Evolutionary conservation across 2,329 filamentous ascomycete species (phyloP), one percentile per base, ranked within the genome.

Genomic region (Penicillium sp.): DNA sequence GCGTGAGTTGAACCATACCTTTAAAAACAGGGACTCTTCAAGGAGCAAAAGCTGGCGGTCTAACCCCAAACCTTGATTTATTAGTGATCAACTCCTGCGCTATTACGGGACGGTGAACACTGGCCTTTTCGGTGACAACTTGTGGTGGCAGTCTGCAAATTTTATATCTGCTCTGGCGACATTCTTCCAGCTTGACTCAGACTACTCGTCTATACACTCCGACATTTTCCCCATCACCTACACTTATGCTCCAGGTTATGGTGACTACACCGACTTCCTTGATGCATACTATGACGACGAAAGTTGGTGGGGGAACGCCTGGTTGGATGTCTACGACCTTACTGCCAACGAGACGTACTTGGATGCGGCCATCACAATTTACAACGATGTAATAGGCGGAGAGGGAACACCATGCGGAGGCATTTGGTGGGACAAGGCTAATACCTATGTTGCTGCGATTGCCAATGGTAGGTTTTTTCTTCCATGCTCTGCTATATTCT

Each of bases 231-330:
- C 18, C 33, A 55, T 33, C 1, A 58, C 56, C n/a, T 46, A 50
- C 8, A 24, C 47, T 24, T 46, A 49, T 33, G 56, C 56, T 16
- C 47, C 51, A 11, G 51, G 52, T 8, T 55, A 54, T 46, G 51
- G 51, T 14, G 50, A 55, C 35, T 58, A 58, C 45, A 38, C n/a
- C 23, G 50, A 58, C 52, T 58, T 58, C 23, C 35, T 55, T 8
- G 33, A 58, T 40, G 14, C n/a, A 21, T 58, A 18, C 26, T 58
- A 58, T 35, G 56, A 58, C 21, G 56, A 58, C 20, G 56, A 58
- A 26, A 51, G 51, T 12, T 58, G 56, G 56, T 58, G 56, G 56
- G 56, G 46, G 33, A 58, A 58, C 45, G 56, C 56, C 5, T 58
- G 52, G 47, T 38, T 58, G 33, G 56, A 55, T 30, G 56, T 58